Conservation (phyloP, 2,329 filamentous ascomycete species). For the Blastomyces percursus region DNA sequence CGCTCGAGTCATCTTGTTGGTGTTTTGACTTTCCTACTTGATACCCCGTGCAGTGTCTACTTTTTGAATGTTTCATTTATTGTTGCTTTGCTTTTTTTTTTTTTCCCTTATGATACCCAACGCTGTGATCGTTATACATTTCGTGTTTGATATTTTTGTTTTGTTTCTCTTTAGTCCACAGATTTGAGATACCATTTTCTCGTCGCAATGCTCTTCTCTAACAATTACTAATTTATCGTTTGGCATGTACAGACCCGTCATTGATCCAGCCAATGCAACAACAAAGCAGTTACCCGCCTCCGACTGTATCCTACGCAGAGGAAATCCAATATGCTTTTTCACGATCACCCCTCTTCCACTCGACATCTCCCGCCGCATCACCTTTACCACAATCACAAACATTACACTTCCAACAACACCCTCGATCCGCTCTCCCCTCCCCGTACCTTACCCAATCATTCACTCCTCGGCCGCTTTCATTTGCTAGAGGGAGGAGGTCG, state of each 20-base stretch:
- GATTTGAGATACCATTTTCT: not conserved
- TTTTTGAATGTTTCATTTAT: not conserved
- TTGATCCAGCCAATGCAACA: constrained; percentile 43
- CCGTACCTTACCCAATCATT: constrained; percentile 53
- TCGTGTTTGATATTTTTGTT: not conserved
- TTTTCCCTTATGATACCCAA: constrained; percentile 14
- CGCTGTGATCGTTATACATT: constrained; percentile 4
- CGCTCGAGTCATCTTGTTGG: constrained; percentile 44
- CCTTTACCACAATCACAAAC: constrained; percentile 16
- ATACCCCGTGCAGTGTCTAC: constrained; percentile 4
- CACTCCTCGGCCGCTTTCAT: constrained; percentile 41
- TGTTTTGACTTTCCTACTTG: constrained; percentile 25
- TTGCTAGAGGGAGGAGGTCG: constrained; percentile 49
- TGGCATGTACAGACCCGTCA: constrained; percentile 41
- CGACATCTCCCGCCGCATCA: constrained; percentile 24
- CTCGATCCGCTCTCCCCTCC: constrained; percentile 37
- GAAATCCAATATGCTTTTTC: constrained; percentile 22
- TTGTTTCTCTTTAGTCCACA: not conserved
- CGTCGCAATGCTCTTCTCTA: not conserved
- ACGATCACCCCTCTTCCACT: constrained; percentile 21
- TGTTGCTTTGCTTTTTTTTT: constrained; percentile 13
- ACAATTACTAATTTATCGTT: constrained; percentile 4
- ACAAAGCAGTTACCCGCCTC: constrained; percentile 20
- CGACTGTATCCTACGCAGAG: constrained; percentile 26
- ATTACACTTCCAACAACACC: constrained; percentile 19